Conservation (phyloP, 1,284 basidiomycete genomes). For the Quambalaria eucalypti region DNA sequence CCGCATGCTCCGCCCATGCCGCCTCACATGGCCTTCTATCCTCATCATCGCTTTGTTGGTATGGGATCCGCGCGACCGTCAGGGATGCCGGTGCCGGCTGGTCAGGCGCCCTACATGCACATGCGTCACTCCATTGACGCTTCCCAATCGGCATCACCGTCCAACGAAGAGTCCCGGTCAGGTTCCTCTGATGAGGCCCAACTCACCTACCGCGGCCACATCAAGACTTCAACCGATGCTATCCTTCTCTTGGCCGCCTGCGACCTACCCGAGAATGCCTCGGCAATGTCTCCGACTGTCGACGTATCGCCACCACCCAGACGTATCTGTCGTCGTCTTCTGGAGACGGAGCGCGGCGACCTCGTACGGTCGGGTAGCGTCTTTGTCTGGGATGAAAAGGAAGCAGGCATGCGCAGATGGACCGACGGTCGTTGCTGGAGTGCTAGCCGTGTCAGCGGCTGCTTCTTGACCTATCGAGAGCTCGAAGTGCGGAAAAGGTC, state of each 20-base stretch:
- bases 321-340: conserved; percentile 33
- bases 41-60: no score
- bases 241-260: conserved; percentile 42
- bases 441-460: conserved; percentile 51
- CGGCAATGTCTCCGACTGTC: background rate
- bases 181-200: no score
- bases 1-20: no score
- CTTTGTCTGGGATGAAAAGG: conserved; percentile 46
- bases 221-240: conserved; percentile 43
- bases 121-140: no score
- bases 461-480: conserved; percentile 50
- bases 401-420: conserved; percentile 51
- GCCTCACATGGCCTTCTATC: no score
- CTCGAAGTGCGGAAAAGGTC: conserved; percentile 43
- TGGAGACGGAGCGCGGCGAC: conserved; percentile 39
- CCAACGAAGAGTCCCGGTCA: no score
- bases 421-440: conserved; percentile 52
- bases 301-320: conserved; percentile 19
- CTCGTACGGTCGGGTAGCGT: conserved; percentile 38
- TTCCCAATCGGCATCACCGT: no score
- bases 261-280: conserved; percentile 25
- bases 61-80: no score
- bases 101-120: no score
- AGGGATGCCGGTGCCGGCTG: no score
- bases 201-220: conserved; percentile 37